Evolutionary conservation across 306 rosid genomes (phyloP), one percentile per base, ranked within the genome.

Genomic region (Calophaca sinica): DNA sequence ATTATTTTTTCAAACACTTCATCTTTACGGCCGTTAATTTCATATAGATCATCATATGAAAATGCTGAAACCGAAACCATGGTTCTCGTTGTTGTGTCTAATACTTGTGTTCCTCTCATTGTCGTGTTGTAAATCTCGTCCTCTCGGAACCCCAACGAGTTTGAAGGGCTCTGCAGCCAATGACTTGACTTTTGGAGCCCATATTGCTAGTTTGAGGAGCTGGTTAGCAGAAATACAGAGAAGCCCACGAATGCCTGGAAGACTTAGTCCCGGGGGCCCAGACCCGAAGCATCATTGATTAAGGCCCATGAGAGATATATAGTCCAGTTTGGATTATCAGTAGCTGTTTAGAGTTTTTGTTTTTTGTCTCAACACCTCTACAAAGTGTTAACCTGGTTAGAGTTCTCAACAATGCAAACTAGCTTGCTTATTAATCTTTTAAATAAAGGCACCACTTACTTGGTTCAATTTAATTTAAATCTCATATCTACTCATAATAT

Each of bases 221-320:
- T 35, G 48, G 63, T 7, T 79, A 2, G 46, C 58, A 3, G 42
- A 48, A n/a, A 15, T 54, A 7, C 26, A 20, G 12, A 65, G 65
- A 66, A 73, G 64, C 55, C 80, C 71, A 48, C 84, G 13, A 10
- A 20, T 9, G 35, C 52, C 69, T 39, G 65, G 66, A 45, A 57
- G 80, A 29, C 72, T 82, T 12, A 73, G 79, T 28, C 82, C 82
- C 0, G 55, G 28, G 0, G 82, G 85, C 32, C 85, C 85, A 57
- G 82, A 77, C 12, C 82, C 82, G 15, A 71, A 26, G 31, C 85
- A 82, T 20, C 82, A 82, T 29, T 81, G 69, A 79, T 28, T 49
- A 13, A 8, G 64, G 26, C 44, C 41, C 12, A 26, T 10, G 1
- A 36, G 6, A 20, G 13, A 60, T 11, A 60, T n/a, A 59, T n/a